phyloP scores from a whole-genome alignment of 2,329 filamentous ascomycete genomes.

The Harringtonia lauricola region DNA sequence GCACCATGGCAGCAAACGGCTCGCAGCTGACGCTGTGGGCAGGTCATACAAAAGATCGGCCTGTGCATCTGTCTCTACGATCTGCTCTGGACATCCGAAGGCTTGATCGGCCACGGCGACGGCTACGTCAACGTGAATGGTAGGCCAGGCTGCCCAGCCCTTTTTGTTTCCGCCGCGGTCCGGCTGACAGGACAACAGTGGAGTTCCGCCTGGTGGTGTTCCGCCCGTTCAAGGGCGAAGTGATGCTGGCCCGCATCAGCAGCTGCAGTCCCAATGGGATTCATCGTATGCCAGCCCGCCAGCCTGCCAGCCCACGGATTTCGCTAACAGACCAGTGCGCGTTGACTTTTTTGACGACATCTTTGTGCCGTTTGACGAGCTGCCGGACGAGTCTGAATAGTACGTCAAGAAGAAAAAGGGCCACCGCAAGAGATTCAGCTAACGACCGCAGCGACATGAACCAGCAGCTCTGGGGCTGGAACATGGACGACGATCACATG shows the following conservation, averaged over 20 bases:
- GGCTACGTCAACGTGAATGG: slow-evolving; percentile 92
- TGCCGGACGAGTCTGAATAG: slow-evolving; percentile 70
- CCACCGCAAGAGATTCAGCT: background rate
- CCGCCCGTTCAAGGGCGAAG: slow-evolving; percentile 89
- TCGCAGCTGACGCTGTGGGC: background rate
- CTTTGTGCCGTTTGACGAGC: slow-evolving; percentile 60
- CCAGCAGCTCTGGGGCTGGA: slow-evolving; percentile 79
- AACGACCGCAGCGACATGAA: slow-evolving; percentile 46
- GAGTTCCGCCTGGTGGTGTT: slow-evolving; percentile 93
- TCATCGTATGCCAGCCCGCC: slow-evolving; percentile 8
- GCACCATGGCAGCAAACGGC: no score
- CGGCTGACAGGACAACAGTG: slow-evolving; percentile 37
- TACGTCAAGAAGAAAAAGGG: slow-evolving; percentile 27
- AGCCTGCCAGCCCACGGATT: background rate
- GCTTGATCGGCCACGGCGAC: slow-evolving; percentile 83
- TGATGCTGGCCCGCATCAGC: slow-evolving; percentile 75
- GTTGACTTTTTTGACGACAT: slow-evolving; percentile 95
- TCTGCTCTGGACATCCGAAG: slow-evolving; percentile 78
- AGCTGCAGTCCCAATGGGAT: slow-evolving; percentile 34
- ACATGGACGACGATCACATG: slow-evolving; percentile 59
- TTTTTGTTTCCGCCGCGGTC: background rate
- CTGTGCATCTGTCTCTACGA: slow-evolving; percentile 93
- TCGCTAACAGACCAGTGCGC: slow-evolving; percentile 41
- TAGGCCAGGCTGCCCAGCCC: slow-evolving; percentile 21
- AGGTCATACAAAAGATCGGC: slow-evolving; percentile 87